Percentiles rank a stretch among this genome's conserved stretches.
Evolutionary conservation across 768 basidiomycete species (phyloP).

Genomic region (Pisolithus albus): DNA sequence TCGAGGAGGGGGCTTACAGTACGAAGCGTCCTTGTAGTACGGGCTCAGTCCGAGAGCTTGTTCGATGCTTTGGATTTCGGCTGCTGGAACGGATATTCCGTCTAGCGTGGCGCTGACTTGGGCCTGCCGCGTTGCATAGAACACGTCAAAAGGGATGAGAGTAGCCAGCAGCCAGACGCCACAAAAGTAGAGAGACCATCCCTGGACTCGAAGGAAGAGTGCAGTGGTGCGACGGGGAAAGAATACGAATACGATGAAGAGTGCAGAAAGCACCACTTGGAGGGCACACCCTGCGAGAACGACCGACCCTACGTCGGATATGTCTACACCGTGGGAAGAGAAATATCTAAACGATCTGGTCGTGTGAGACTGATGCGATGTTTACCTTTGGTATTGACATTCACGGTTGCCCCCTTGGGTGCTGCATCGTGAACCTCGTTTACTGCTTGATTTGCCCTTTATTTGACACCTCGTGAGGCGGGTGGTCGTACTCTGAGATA

Average conservation of each 20-base stretch:
- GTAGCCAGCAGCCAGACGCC: constrained; percentile 42
- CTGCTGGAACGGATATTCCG: constrained; percentile 29
- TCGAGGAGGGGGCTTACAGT: constrained; percentile 32
- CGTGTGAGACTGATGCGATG: not conserved
- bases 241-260: constrained; percentile 20
- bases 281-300: constrained; percentile 30
- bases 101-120: constrained; percentile 38
- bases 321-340: constrained; percentile 24
- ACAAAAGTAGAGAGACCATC: constrained; percentile 35
- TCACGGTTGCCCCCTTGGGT: constrained; percentile 4
- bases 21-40: constrained; percentile 39
- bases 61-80: constrained; percentile 32
- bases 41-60: constrained; percentile 33
- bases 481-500: not conserved
- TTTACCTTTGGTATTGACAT: constrained; percentile 10
- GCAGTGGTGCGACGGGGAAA: constrained; percentile 4
- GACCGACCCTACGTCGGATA: constrained; percentile 33
- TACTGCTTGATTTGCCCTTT: constrained; percentile 10
- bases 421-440: constrained; percentile 5
- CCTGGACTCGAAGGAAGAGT: constrained; percentile 27
- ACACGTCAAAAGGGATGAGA: constrained; percentile 41
- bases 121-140: constrained; percentile 40
- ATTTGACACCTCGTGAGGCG: not conserved
- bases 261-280: constrained; percentile 25
- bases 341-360: not conserved